Base-by-base conservation (phyloP, 805 yeast species). In the Wickerhamiella siamensis region DNA sequence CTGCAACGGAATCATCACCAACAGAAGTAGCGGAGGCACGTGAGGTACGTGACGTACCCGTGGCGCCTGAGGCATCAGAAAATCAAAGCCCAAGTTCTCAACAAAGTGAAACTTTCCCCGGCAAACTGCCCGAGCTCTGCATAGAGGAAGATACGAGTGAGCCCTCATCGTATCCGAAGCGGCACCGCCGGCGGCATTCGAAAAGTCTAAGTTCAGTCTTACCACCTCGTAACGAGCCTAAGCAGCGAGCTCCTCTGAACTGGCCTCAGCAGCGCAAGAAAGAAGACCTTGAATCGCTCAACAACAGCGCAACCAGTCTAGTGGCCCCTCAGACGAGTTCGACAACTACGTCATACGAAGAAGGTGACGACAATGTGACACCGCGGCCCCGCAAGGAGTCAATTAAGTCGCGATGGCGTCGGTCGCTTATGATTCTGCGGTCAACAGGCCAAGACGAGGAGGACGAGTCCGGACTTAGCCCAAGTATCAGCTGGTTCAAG, bases 121-220 rank as follows among this genome's bases (percentile, higher is more conserved):
- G 10, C 6, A 24, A 24, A 12, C 29, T 24, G 6, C 6, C 29
- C 29, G 29, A 8, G 29, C 12, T 12, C 29, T 6, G 29, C 10
- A 6, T 24, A 8, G 10, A 24, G 12, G 29, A 24, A 24, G 29
- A 24, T 24, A 12, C 29, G 12, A 24, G 12, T 24, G 29, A 24
- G 12, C 29, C 29, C n/a, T n/a, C n/a, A 24, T 24, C 29, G 29
- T 6, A 24, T 8, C 29, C 29, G 6, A 24, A 24, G 12, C 38
- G 12, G 3, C 53, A 45, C 39, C 43, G 49, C 15, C 15, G 60
- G 26, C 45, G 49, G 18, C 59, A 56, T 43, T 51, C 56, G 24
- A 55, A 55, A 33, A 52, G 57, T 37, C 31, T 56, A 37, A 52
- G 57, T 41, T 47, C 56, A 41, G 59, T 56, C 12, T 31, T 31